Conservation (phyloP, 1,284 basidiomycete genomes). For the Fomitopsis schrenkii region DNA sequence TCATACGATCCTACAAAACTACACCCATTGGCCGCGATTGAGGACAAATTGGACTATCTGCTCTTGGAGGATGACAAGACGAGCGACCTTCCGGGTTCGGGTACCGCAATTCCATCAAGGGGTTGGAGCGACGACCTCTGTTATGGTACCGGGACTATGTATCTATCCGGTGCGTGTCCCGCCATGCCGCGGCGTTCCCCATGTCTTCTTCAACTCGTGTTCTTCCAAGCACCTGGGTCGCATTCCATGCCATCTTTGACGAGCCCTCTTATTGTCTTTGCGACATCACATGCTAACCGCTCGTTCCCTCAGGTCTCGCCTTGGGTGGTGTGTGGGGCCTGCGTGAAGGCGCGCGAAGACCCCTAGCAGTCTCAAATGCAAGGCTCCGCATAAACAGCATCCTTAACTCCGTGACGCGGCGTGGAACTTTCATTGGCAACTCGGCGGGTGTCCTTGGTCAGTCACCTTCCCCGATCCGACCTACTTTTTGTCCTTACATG, state of each 20-base stretch:
- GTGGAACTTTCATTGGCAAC: slow-evolving; percentile 98
- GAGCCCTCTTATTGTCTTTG: slow-evolving; percentile 66
- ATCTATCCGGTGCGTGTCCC: slow-evolving; percentile 78
- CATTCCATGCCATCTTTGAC: slow-evolving; percentile 68
- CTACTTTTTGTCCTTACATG: slow-evolving; percentile 31
- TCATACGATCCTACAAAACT: slow-evolving; percentile 87
- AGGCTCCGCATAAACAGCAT: slow-evolving; percentile 95
- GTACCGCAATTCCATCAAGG: slow-evolving; percentile 85
- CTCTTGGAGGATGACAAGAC: slow-evolving; percentile 92
- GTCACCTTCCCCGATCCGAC: slow-evolving; percentile 27
- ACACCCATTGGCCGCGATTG: slow-evolving; percentile 86
- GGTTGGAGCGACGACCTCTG: slow-evolving; percentile 99
- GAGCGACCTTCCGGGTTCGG: slow-evolving; percentile 80
- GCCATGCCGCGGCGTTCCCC: slow-evolving; percentile 19
- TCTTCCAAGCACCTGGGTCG: slow-evolving; percentile 12
- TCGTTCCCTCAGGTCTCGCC: slow-evolving; percentile 74
- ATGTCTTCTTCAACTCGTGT: slow-evolving; percentile 21
- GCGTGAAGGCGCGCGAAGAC: slow-evolving; percentile 88
- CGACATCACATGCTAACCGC: slow-evolving; percentile 66
- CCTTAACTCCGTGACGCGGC: slow-evolving; percentile 93
- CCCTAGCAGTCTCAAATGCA: slow-evolving; percentile 78
- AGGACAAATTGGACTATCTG: slow-evolving; percentile 89
- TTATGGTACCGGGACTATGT: slow-evolving; percentile 99
- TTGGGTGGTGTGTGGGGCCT: slow-evolving; percentile 95
- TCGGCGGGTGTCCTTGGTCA: slow-evolving; percentile 95